Base-by-base conservation (phyloP, 352 stramenopile species). In the Phytophthora fragariae region DNA sequence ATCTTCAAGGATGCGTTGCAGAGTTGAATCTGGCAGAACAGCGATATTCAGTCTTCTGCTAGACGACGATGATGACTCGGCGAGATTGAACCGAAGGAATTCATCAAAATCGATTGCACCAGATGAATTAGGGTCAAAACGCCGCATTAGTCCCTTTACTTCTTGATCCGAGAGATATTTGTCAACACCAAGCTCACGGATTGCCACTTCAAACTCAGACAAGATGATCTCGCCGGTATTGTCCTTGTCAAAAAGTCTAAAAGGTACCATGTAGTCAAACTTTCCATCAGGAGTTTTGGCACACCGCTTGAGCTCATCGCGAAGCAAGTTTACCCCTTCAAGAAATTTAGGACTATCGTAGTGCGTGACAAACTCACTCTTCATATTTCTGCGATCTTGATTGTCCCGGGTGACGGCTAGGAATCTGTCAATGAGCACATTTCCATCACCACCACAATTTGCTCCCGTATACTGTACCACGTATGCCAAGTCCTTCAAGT, bases 261-360 rank as follows among this genome's bases (percentile, higher is more conserved):
- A 95, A 8, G 88, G 88, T 35, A 93, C 66, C 46, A 74, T 70
- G 54, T 83, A 95, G 47, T 95, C 87, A 60, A 88, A 90, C 52
- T 92, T 92, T 1, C 88, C 88, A 70, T 95, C 88, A 1, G 82
- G 83, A 14, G 86, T 95, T 77, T 94, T 95, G 3, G 86, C 86
- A 56, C 85, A 91, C 41, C 88, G 88, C 41, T 88, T 88, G 37
- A 94, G 83, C 62, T 95, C 88, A 1, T 85, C 83, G 6, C 88
- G 85, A 33, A 95, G 70, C 11, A 93, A 59, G 21, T 90, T 81
- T 7, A 94, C 80, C 1, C 88, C 88, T 70, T 93, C 86, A n/a
- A 89, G 62, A 39, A 95, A 95, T 54, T 80, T 73, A 2, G 88
- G 88, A 39, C 86, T 95, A 46, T 95, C 88, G 52, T 92, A 93